These are phyloP conservation scores for Arthrinium puccinioides DNA, from an alignment of 2,329 filamentous ascomycete genomes.

Conservation along the genomic window DNA sequence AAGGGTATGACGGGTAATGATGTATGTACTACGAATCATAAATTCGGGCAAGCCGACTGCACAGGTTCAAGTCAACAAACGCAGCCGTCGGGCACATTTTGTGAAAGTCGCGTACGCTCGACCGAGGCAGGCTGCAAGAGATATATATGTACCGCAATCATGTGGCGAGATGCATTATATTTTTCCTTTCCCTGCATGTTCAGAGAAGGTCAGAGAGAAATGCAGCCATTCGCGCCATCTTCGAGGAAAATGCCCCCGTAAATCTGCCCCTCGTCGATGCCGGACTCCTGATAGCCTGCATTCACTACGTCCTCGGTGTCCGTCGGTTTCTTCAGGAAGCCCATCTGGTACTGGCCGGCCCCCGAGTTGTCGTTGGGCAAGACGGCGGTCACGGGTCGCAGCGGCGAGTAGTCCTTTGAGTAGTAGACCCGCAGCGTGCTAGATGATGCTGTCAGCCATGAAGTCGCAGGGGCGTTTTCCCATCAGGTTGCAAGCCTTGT, in stretches of 20 bases:
- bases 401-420: constrained; percentile 37
- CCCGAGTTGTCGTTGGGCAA: constrained; percentile 44
- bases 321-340: constrained; percentile 50
- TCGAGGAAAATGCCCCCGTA: constrained; percentile 45
- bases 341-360: constrained; percentile 47
- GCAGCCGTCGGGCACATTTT: too few relatives aligned
- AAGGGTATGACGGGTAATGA: too few relatives aligned
- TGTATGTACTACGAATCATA: too few relatives aligned
- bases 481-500: not conserved
- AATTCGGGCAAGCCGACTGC: too few relatives aligned
- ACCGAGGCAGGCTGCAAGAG: too few relatives aligned
- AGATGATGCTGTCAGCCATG: too few relatives aligned
- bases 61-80: too few relatives aligned
- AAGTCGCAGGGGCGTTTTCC: not conserved
- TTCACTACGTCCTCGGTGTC: constrained; percentile 44
- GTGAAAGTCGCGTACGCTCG: too few relatives aligned
- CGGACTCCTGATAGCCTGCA: constrained; percentile 37
- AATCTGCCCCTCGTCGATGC: constrained; percentile 40
- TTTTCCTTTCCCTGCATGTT: not conserved
- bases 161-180: not conserved
- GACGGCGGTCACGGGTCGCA: constrained; percentile 38
- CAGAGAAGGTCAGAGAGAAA: constrained; percentile 27
- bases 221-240: constrained; percentile 31
- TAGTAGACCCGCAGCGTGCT: constrained; percentile 52
- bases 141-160: too few relatives aligned